Base-by-base conservation (phyloP, 306 rosid genomes). In the Dalbergia cochinchinensis region DNA sequence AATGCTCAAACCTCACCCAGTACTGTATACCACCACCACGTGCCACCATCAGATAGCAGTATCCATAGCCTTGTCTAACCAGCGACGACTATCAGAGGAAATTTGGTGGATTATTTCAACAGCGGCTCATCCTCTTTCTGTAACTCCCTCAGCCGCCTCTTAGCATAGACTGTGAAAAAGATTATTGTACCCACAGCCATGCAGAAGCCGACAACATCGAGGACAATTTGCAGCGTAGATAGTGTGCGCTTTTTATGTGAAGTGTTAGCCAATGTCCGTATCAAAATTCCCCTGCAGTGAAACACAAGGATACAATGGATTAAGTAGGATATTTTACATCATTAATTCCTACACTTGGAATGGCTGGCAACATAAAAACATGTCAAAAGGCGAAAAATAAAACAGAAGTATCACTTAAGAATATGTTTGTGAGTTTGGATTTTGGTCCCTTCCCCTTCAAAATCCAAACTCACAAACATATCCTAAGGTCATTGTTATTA, bases 251-350 rank as follows among this genome's bases (percentile, higher is more conserved):
- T 78, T 54, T 89, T 82, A 47, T 89, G 85, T 3, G 96, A 87
- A 73, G 90, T 94, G 31, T 91, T 81, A 12, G 94, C 98, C 79
- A 95, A 82, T 39, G 98, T 85, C 82, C 78, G 69, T 81, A 95
- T 90, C 69, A 95, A 71, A 78, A 88, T 90, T 71, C 99, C 99
- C 67, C 99, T 95, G 86, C 81, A 90, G 61, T 6, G 37, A 62
- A 7, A 66, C 69, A 47, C 20, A 77, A 68, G 33, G 73, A 48
- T 34, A 31, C 74, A 66, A 66, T 41, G 42, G 51, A 48, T 69
- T 74, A 37, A 69, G 41, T 53, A 50, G 48, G 8, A 74, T 19
- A 33, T 53, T 67, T 51, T 19, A 19, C 33, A 68, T 11, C 64
- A 53, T 37, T 41, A 47, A 22, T 37, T 78, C 63, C 76, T 39